A percentile compares a stretch with the other conserved stretches of the same genome.
Conservation (phyloP, 169 alveolate species). For the Besnoitia besnoiti region DNA sequence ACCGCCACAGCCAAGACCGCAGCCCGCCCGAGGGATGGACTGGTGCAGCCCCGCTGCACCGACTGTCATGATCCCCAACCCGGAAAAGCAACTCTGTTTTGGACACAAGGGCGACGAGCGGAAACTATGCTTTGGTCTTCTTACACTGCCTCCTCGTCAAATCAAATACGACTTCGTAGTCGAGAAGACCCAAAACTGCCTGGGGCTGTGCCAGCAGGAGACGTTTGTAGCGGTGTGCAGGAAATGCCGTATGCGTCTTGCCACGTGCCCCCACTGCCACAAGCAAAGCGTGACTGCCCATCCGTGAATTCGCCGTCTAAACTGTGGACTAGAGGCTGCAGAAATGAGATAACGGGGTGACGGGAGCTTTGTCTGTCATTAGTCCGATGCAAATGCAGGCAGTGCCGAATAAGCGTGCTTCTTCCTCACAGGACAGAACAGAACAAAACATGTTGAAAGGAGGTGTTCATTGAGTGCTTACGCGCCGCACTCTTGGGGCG, state of each 20-base stretch:
- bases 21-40: background rate
- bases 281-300: conserved; percentile 53
- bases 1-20: background rate
- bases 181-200: conserved; percentile 14
- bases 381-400: too few relatives aligned
- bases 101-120: conserved; percentile 52
- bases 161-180: conserved; percentile 39
- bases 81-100: conserved; percentile 37
- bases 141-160: conserved; percentile 51
- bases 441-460: too few relatives aligned
- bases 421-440: too few relatives aligned
- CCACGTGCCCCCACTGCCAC: conserved; percentile 42
- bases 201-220: conserved; percentile 31
- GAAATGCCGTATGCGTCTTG: conserved; percentile 38
- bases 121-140: conserved; percentile 32
- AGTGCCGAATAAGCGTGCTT: too few relatives aligned
- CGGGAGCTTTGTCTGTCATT: too few relatives aligned
- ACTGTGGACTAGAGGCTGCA: too few relatives aligned
- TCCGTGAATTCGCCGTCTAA: background rate
- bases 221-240: conserved; percentile 55
- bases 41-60: background rate
- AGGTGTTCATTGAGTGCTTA: too few relatives aligned
- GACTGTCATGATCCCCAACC: background rate
- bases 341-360: too few relatives aligned
- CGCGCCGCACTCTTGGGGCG: too few relatives aligned